Conservation (phyloP, 2,329 filamentous ascomycete species). For the Colletotrichum higginsianum region DNA sequence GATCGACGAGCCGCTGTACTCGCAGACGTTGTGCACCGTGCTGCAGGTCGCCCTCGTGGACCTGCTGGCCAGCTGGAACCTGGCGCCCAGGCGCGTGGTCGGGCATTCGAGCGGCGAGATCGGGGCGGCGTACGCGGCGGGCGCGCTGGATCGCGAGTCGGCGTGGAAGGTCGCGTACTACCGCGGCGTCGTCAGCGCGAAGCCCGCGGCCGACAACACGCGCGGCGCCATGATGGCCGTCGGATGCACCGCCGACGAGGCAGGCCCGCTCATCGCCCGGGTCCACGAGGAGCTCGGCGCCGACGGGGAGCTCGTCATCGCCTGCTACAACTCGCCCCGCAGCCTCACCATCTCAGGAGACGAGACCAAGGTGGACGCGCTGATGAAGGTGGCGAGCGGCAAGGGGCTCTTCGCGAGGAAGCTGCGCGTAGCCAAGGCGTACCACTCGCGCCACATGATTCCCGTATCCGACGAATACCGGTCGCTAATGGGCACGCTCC, state of each 20-base stretch:
- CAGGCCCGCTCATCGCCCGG: slow-evolving; percentile 46
- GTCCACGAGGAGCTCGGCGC: slow-evolving; percentile 38
- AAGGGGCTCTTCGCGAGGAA: slow-evolving; percentile 18
- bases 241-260: slow-evolving; percentile 26
- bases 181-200: slow-evolving; percentile 54
- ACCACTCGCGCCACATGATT: slow-evolving; percentile 23
- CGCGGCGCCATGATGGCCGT: background rate
- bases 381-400: slow-evolving; percentile 54
- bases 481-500: background rate
- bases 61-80: slow-evolving; percentile 47
- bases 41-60: slow-evolving; percentile 59
- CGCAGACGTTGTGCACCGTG: slow-evolving; percentile 59
- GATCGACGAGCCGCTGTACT: slow-evolving; percentile 21
- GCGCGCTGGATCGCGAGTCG: slow-evolving; percentile 50
- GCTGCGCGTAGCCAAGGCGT: slow-evolving; percentile 19
- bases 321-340: slow-evolving; percentile 66
- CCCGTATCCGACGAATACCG: slow-evolving; percentile 4
- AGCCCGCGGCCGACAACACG: background rate
- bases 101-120: slow-evolving; percentile 58
- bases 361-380: slow-evolving; percentile 57
- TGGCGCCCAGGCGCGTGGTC: slow-evolving; percentile 49
- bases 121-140: slow-evolving; percentile 59
- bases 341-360: slow-evolving; percentile 68
- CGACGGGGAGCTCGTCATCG: slow-evolving; percentile 36
- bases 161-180: slow-evolving; percentile 63